phyloP scores from a whole-genome alignment of 169 alveolate genomes.

The Babesia microti region DNA sequence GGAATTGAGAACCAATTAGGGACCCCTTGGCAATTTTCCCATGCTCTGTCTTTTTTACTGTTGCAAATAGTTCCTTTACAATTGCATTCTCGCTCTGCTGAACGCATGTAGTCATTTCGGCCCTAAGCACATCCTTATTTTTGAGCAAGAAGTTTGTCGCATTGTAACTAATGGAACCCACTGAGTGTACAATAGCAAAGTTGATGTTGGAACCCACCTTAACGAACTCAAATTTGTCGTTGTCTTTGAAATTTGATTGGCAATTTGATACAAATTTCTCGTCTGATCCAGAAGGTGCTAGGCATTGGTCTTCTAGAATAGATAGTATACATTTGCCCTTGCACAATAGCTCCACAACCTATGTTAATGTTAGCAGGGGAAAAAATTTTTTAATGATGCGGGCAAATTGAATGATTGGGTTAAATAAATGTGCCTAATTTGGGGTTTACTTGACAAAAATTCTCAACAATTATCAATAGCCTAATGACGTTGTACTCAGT shows the following conservation, averaged over 20 bases:
- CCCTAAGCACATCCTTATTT: conserved; percentile 75
- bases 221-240: conserved; percentile 59
- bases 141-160: conserved; percentile 65
- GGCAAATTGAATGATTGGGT: conserved; percentile 2
- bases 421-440: neutral
- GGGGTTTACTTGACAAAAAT: conserved; percentile 16
- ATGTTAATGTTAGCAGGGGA: too few species aligned
- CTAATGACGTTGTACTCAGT: too few species aligned
- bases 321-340: conserved; percentile 64
- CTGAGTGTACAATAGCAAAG: conserved; percentile 65
- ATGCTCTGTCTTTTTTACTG: conserved; percentile 62
- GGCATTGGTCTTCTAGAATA: conserved; percentile 77
- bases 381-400: conserved; percentile 9
- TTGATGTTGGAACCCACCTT: conserved; percentile 72
- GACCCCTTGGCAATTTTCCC: conserved; percentile 83
- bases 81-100: conserved; percentile 60
- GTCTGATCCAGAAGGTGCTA: conserved; percentile 82
- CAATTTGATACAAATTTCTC: conserved; percentile 71
- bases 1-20: conserved; percentile 79
- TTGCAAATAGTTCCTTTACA: conserved; percentile 64
- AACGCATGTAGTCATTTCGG: conserved; percentile 73
- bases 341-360: conserved; percentile 51
- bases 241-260: conserved; percentile 43
- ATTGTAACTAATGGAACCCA: conserved; percentile 66
- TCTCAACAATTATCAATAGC: too few species aligned